Conservation (phyloP, 768 basidiomycete genomes). For the Mycena maculata region DNA sequence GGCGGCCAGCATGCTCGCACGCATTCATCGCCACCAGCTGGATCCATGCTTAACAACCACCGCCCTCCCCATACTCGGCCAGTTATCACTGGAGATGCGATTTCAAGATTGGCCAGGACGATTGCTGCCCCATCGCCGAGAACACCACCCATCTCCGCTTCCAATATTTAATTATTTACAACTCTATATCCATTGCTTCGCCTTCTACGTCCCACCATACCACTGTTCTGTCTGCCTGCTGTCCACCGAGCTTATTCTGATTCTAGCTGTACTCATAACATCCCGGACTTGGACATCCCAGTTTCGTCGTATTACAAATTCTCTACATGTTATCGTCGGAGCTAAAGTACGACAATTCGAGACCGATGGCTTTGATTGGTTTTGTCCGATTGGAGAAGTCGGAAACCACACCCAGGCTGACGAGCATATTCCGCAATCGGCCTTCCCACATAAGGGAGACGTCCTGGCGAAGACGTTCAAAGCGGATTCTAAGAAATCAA, state of each 20-base stretch:
- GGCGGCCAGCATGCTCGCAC: conserved; percentile 64
- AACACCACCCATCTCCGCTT: conserved; percentile 35
- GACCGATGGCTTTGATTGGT: conserved; percentile 88
- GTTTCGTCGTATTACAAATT: background rate
- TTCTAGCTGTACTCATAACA: conserved; percentile 23
- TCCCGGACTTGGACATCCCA: conserved; percentile 6
- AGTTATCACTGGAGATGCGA: conserved; percentile 79
- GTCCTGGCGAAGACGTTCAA: conserved; percentile 60
- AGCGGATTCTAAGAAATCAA: background rate
- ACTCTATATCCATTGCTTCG: conserved; percentile 14
- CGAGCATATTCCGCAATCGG: conserved; percentile 86
- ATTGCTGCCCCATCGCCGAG: conserved; percentile 55
- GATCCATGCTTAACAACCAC: conserved; percentile 45
- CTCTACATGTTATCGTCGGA: conserved; percentile 48
- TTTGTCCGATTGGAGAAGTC: conserved; percentile 87
- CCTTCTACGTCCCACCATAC: background rate
- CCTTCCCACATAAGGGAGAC: conserved; percentile 96
- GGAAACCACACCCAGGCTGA: conserved; percentile 92
- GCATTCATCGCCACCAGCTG: conserved; percentile 71
- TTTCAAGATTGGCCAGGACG: conserved; percentile 72
- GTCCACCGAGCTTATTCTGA: conserved; percentile 14
- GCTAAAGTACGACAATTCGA: conserved; percentile 96
- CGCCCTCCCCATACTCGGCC: conserved; percentile 66
- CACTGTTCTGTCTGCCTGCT: background rate
- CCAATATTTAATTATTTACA: conserved; percentile 40